Evolutionary conservation across 169 alveolate species (phyloP).

Genomic region (Cryptosporidium sp.): DNA sequence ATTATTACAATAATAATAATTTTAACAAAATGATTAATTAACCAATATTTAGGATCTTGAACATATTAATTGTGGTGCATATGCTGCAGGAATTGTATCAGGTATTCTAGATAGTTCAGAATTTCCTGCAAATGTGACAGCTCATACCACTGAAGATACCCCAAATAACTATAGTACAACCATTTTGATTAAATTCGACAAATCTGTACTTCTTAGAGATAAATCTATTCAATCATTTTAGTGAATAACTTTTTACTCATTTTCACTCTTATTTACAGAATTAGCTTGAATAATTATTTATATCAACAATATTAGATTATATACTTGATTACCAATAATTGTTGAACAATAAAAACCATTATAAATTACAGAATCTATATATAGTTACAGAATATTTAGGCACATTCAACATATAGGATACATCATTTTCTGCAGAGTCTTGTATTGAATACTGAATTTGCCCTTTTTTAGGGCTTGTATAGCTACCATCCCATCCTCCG

Average conservation of each 20-base stretch:
- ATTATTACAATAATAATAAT: too few relatives aligned
- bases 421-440: background rate
- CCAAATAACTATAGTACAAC: slow-evolving; percentile 81
- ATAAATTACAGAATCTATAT: slow-evolving; percentile 5
- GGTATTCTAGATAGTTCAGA: slow-evolving; percentile 86
- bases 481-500: slow-evolving; percentile 79
- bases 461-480: slow-evolving; percentile 36
- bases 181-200: slow-evolving; percentile 81
- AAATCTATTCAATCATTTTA: slow-evolving; percentile 56
- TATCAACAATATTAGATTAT: background rate
- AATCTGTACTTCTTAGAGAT: slow-evolving; percentile 46
- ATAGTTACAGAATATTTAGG: slow-evolving; percentile 78
- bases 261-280: background rate
- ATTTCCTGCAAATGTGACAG: slow-evolving; percentile 87
- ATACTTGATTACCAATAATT: background rate
- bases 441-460: slow-evolving; percentile 10
- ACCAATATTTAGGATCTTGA: slow-evolving; percentile 78
- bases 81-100: slow-evolving; percentile 87
- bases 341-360: background rate
- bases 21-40: background rate
- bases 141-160: slow-evolving; percentile 84
- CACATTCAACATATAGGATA: slow-evolving; percentile 38
- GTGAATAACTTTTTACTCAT: background rate
- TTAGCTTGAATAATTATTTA: background rate
- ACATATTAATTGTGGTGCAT: slow-evolving; percentile 85